Base-by-base conservation (phyloP, 2,329 filamentous ascomycete genomes). In the Curvularia sp. region DNA sequence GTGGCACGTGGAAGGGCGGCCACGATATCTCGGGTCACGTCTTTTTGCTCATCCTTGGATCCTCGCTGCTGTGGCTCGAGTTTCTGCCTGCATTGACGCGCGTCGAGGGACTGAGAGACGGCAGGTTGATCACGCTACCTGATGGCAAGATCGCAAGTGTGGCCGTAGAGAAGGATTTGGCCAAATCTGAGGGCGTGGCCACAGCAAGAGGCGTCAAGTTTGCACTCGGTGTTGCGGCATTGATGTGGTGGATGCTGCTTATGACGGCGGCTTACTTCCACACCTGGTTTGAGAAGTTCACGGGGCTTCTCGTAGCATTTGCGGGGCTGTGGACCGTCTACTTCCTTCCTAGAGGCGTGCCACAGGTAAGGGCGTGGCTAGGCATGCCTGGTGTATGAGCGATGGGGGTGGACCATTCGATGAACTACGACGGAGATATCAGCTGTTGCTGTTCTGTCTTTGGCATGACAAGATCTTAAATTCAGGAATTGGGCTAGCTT, bases 231-330 rank as follows among this genome's bases (percentile, higher is more conserved):
- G 86, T 97, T 25, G 84, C 90, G 18, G 87, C 78, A 0, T 70
- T 97, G 72, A 92, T 89, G 72, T 86, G 89, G 81, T 98, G 95
- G 92, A 99, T 99, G 95, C 78, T 99, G 74, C 83, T 98, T 60
- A 99, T 99, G 95, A 99, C 95, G 39, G 93, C 93, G 2, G 93
- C 96, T 38, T 99, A 94, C 83, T 99, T 99, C 73, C 95, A 99
- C 78, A 99, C 95, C 0, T 98, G 94, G 93, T 89, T 96, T 70
- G 95, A 99, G 81, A 99, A 98, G 89, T 80, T 82, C 50, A 83
- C 81, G 15, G 81, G 81, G 0, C 66, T 82, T 50, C 21, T 80
- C n/a, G 80, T 83, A 21, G 81, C 81, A 1, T 81, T 81, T 61
- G 63, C 63, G 13, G 78, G 76, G 8, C 64, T 83, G 15, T 82